These are phyloP conservation scores for Pseudofabraea citricarpa DNA, from an alignment of 2,329 filamentous ascomycete species.

Conservation along the genomic window DNA sequence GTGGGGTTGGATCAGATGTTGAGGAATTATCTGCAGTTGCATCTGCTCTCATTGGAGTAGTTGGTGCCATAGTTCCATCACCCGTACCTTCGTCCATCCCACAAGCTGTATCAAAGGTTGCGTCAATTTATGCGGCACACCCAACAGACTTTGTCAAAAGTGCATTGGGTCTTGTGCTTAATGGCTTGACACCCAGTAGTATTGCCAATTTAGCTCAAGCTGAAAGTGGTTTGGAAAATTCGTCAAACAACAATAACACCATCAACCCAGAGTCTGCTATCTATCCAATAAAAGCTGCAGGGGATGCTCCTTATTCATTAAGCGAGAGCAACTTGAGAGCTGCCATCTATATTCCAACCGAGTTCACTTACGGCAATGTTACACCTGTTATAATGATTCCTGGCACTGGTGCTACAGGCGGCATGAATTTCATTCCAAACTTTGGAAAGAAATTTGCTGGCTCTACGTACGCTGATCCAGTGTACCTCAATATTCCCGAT, in stretches of 20 bases:
- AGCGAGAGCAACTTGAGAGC: not conserved
- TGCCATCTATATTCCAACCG: constrained; percentile 44
- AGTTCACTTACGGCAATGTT: constrained; percentile 38
- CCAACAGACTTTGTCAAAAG: not conserved
- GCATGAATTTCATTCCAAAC: constrained; percentile 28
- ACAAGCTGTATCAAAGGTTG: not conserved
- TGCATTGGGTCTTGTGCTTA: not conserved
- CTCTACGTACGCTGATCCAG: constrained; percentile 37
- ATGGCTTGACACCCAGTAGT: not conserved
- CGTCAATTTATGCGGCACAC: not conserved
- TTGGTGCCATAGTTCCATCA: not conserved
- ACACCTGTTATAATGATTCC: constrained; percentile 47
- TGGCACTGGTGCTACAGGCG: constrained; percentile 45
- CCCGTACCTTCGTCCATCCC: not conserved
- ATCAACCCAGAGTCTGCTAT: not conserved
- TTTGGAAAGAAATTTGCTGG: constrained; percentile 40
- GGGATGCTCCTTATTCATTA: not conserved
- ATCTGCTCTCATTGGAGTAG: not conserved
- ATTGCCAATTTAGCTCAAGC: not conserved
- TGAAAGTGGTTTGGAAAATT: not conserved
- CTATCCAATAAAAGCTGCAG: not conserved
- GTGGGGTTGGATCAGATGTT: not conserved
- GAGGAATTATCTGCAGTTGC: not conserved
- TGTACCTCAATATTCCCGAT: constrained; percentile 50
- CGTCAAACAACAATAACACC: not conserved